Conservation (phyloP, 2,329 filamentous ascomycete genomes). For the Hypoxylon sp. region DNA sequence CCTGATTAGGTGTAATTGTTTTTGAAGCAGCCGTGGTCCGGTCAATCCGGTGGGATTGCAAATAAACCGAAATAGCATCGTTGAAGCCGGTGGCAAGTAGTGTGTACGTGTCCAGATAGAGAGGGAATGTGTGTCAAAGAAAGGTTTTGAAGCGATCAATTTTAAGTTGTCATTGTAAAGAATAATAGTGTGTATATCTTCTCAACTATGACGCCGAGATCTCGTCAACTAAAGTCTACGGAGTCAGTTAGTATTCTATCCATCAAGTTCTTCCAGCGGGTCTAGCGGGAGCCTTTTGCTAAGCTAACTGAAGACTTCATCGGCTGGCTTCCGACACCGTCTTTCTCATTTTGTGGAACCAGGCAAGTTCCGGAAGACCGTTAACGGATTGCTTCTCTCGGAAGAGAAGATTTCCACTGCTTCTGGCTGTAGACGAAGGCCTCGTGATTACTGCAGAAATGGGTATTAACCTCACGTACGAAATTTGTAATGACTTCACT, state of each 20-base stretch:
- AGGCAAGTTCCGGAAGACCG: constrained; percentile 31
- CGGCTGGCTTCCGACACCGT: constrained; percentile 32
- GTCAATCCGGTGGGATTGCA: constrained; percentile 5
- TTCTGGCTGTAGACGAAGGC: constrained; percentile 14
- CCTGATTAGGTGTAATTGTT: background rate
- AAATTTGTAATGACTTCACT: constrained; percentile 32
- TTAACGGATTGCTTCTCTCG: constrained; percentile 29
- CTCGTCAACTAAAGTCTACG: constrained; percentile 11
- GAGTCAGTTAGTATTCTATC: constrained; percentile 17
- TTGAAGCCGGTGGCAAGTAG: constrained; percentile 5
- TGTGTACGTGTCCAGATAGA: constrained; percentile 2
- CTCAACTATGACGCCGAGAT: constrained; percentile 9
- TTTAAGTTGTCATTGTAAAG: constrained; percentile 2
- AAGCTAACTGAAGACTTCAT: constrained; percentile 31
- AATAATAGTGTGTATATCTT: constrained; percentile 1
- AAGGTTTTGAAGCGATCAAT: background rate
- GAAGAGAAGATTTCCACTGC: constrained; percentile 13
- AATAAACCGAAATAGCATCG: constrained; percentile 1
- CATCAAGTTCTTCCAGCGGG: constrained; percentile 25
- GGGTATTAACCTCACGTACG: constrained; percentile 25
- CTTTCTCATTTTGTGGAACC: constrained; percentile 37
- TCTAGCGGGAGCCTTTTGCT: constrained; percentile 30
- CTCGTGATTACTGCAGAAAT: constrained; percentile 21
- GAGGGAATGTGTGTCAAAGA: background rate
- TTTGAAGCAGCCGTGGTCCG: background rate